Evolutionary conservation across 73 alveolate species (phyloP).

Genomic region (Paraurostyla sp.): DNA sequence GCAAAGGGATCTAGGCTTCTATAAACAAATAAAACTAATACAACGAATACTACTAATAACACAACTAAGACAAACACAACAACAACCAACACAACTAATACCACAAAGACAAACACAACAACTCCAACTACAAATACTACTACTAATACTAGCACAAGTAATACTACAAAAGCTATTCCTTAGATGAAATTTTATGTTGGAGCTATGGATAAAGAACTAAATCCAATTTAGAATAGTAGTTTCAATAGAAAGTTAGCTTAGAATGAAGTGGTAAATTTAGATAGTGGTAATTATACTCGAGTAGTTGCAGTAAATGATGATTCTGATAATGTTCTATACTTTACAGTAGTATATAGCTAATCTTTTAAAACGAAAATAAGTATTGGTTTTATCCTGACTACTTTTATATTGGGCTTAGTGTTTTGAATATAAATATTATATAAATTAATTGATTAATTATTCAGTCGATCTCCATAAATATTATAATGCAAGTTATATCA

Average conservation of each 20-base stretch:
- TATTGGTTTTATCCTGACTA: too few relatives aligned
- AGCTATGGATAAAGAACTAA: neutral
- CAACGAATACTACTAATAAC: neutral
- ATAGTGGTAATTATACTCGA: neutral
- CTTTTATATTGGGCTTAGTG: too few relatives aligned
- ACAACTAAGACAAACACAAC: neutral
- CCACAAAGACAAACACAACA: neutral
- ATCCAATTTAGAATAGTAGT: neutral
- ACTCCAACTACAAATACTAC: neutral
- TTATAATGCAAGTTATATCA: constrained; percentile 62
- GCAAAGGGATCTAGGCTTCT: neutral
- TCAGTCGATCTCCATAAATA: constrained; percentile 66
- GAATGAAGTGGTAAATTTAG: neutral
- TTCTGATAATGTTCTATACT: neutral
- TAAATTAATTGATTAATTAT: neutral
- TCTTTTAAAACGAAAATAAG: too few relatives aligned
- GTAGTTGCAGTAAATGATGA: constrained; percentile 11
- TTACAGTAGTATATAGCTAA: neutral
- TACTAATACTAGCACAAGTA: neutral
- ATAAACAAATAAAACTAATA: neutral
- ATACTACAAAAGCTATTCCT: neutral
- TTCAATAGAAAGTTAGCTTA: neutral
- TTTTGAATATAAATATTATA: too few relatives aligned
- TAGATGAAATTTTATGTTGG: neutral
- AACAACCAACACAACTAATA: neutral